Base-by-base conservation (phyloP, 495 filamentous ascomycete species). In the Aspergillus biplanus region DNA sequence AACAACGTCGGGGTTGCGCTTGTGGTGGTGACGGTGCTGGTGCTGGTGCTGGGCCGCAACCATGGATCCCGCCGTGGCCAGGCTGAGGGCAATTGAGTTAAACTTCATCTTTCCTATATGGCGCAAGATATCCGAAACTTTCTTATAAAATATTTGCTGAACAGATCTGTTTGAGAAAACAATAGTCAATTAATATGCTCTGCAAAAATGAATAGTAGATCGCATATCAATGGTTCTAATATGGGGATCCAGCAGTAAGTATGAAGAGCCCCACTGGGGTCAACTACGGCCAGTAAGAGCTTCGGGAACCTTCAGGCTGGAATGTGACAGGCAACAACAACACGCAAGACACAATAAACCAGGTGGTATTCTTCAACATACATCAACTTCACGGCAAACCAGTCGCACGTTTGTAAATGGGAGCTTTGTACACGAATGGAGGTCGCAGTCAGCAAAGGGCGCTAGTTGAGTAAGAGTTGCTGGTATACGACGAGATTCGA, bases 51-150 rank as follows among this genome's bases (percentile, higher is more conserved):
- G 82, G 56, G 78, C 82, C 53, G 73, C 70, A 56, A 70, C 79
- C 58, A 83, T 65, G 53, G 79, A 70, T 58, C 80, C 80, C 59
- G 80, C 80, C 62, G 80, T 78, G 42, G 75, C 81, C 55, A 83
- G 67, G 61, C 76, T 75, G 32, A 78, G 60, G 57, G 74, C 75
- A 72, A 80, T 65, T 32, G 76, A 72, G 73, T 76, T 76, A 68
- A 79, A 76, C 75, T 80, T 80, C 79, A 82, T 82, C 59, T 68
- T 69, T 67, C 63, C 42, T 62, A 57, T 71, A 46, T 50, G 37
- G 52, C 54, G 54, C 35, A 18, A 33, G 13, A 52, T 47, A 34
- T n/a, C 37, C 31, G 9, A 31, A 42, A 33, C 18, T 31, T 37
- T 37, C 46, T 49, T 42, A 60, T 53, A 48, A 27, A 48, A 33